Evolutionary conservation across 179 eudicot species (phyloP).

Genomic region (Amaranthus tricolor): DNA sequence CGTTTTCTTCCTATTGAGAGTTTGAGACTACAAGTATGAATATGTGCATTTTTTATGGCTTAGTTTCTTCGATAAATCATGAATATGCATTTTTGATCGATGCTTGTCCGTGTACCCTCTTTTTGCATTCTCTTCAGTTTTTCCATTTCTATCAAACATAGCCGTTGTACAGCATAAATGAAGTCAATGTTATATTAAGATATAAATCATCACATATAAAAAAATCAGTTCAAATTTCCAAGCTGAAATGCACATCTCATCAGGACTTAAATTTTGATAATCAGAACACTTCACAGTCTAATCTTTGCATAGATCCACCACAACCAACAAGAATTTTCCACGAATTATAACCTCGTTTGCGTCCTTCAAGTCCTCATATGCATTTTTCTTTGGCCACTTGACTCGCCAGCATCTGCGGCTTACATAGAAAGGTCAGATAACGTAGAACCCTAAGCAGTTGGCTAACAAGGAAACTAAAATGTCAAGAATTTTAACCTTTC

Average conservation of each 20-base stretch:
- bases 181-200: background rate
- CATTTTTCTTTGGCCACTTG: constrained; percentile 84
- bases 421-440: constrained; percentile 11
- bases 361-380: constrained; percentile 59
- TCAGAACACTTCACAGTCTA: background rate
- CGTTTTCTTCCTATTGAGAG: no score
- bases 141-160: background rate
- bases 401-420: constrained; percentile 87
- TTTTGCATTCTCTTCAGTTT: no score
- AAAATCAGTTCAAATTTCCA: background rate
- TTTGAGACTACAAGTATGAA: no score
- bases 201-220: background rate
- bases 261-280: background rate
- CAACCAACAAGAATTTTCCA: constrained; percentile 1
- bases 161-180: background rate
- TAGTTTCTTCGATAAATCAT: no score
- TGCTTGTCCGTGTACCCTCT: no score
- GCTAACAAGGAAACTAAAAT: background rate
- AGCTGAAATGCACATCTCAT: background rate
- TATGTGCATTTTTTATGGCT: no score
- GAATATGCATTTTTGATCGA: no score
- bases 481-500: constrained; percentile 54
- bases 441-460: constrained; percentile 3
- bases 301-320: background rate
- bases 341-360: constrained; percentile 76